These are phyloP conservation scores for Scedosporium aurantiacum DNA, from an alignment of 2,329 filamentous ascomycete species.

Conservation along the genomic window DNA sequence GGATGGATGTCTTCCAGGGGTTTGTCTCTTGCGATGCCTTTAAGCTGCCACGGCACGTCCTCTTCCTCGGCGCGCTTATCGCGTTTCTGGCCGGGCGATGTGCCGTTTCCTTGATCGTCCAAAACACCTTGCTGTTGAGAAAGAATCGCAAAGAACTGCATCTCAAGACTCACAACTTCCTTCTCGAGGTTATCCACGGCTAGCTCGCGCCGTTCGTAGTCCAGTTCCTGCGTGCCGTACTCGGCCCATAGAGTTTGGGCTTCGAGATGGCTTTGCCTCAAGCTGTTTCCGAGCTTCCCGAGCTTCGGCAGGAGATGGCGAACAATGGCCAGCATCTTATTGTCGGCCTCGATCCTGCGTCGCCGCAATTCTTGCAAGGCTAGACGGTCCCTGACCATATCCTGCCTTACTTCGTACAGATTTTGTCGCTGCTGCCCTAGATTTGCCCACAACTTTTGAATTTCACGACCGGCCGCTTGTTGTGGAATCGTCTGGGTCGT, in stretches of 20 bases:
- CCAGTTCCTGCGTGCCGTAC: slow-evolving; percentile 23
- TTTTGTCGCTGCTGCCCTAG: neutral
- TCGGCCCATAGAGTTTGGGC: slow-evolving; percentile 27
- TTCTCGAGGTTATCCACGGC: slow-evolving; percentile 25
- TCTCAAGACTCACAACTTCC: slow-evolving; percentile 23
- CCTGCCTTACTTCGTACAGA: neutral
- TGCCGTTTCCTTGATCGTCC: slow-evolving; percentile 7
- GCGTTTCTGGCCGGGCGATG: neutral
- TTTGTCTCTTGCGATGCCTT: slow-evolving; percentile 23
- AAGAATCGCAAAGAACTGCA: slow-evolving; percentile 26
- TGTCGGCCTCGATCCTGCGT: slow-evolving; percentile 3
- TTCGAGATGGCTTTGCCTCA: slow-evolving; percentile 17
- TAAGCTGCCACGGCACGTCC: slow-evolving; percentile 21
- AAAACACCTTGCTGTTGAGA: slow-evolving; percentile 10
- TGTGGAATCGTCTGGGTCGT: neutral
- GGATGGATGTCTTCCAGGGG: slow-evolving; percentile 33
- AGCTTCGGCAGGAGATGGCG: slow-evolving; percentile 1
- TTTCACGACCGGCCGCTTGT: neutral
- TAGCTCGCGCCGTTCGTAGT: slow-evolving; percentile 25
- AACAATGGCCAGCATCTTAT: neutral
- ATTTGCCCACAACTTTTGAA: slow-evolving; percentile 1
- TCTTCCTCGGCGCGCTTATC: neutral
- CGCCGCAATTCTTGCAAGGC: neutral
- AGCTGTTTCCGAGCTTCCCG: neutral
- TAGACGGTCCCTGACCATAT: neutral